Evolutionary conservation across 768 basidiomycete species (phyloP).

Genomic region (Suillus weaverae): DNA sequence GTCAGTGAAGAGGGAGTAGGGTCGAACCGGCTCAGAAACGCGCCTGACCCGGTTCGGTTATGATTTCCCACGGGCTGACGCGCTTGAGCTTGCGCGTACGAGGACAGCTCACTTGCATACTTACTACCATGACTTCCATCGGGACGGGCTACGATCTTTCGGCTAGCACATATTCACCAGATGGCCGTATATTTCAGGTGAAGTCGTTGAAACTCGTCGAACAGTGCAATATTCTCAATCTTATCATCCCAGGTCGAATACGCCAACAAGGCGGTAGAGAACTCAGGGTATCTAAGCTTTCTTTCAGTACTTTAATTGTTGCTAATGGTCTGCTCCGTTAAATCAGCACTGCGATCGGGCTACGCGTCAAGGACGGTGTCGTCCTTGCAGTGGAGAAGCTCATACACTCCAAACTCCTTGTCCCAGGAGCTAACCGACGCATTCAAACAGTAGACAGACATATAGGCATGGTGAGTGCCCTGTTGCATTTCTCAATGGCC

Average conservation of each 20-base stretch:
- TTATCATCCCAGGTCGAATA: conserved; percentile 78
- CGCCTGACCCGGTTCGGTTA: conserved; percentile 26
- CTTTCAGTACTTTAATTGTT: not conserved
- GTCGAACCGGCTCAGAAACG: conserved; percentile 24
- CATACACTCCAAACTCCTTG: conserved; percentile 91
- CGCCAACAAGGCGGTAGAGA: conserved; percentile 97
- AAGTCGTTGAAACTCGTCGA: not conserved
- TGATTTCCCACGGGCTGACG: conserved; percentile 32
- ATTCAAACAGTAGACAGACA: conserved; percentile 94
- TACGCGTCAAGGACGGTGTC: conserved; percentile 92
- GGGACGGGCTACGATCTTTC: conserved; percentile 99
- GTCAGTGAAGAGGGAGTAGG: conserved; percentile 10
- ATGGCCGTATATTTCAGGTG: conserved; percentile 98
- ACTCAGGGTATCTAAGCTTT: conserved; percentile 72
- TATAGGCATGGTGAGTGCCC: conserved; percentile 76
- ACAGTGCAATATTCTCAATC: conserved; percentile 3
- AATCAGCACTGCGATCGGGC: conserved; percentile 88
- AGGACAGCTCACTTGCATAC: conserved; percentile 10
- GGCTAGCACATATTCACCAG: conserved; percentile 91
- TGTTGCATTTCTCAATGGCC: not conserved
- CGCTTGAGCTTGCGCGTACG: conserved; percentile 50
- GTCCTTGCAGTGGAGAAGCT: conserved; percentile 98
- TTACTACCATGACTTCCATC: conserved; percentile 86
- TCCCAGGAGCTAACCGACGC: conserved; percentile 89
- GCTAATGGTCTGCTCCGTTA: conserved; percentile 1